These are phyloP conservation scores for Dryas integrifolia DNA, from an alignment of 331 rosid species.

Conservation along the genomic window DNA sequence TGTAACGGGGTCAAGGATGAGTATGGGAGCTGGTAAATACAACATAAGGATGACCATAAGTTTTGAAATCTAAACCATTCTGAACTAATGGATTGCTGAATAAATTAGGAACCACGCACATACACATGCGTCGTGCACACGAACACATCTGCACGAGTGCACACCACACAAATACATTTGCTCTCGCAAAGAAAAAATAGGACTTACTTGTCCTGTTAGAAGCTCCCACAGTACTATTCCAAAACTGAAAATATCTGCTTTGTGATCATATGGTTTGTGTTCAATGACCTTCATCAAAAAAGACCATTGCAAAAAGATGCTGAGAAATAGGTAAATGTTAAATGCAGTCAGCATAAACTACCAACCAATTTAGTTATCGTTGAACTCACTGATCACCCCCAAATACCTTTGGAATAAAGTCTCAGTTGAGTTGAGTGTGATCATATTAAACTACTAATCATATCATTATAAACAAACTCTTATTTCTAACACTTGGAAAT, in stretches of 20 bases:
- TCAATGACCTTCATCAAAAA: slow-evolving; percentile 77
- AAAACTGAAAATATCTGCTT: slow-evolving; percentile 95
- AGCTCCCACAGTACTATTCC: slow-evolving; percentile 97
- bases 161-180: not conserved
- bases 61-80: slow-evolving; percentile 12
- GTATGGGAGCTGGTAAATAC: slow-evolving; percentile 72
- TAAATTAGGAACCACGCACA: not conserved
- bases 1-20: slow-evolving; percentile 85
- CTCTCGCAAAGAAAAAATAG: slow-evolving; percentile 6
- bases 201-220: slow-evolving; percentile 88
- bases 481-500: not conserved
- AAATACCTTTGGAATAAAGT: not conserved
- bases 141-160: not conserved
- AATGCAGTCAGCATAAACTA: not conserved
- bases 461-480: not conserved
- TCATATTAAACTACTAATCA: not conserved
- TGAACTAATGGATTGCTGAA: not conserved
- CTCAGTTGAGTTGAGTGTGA: not conserved
- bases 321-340: slow-evolving; percentile 9
- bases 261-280: slow-evolving; percentile 95
- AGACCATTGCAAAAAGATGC: slow-evolving; percentile 15
- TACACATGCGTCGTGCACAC: not conserved
- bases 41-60: slow-evolving; percentile 21
- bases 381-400: not conserved
- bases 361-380: not conserved